Conservation (phyloP, 2,329 filamentous ascomycete genomes). For the Calycina herbarum region DNA sequence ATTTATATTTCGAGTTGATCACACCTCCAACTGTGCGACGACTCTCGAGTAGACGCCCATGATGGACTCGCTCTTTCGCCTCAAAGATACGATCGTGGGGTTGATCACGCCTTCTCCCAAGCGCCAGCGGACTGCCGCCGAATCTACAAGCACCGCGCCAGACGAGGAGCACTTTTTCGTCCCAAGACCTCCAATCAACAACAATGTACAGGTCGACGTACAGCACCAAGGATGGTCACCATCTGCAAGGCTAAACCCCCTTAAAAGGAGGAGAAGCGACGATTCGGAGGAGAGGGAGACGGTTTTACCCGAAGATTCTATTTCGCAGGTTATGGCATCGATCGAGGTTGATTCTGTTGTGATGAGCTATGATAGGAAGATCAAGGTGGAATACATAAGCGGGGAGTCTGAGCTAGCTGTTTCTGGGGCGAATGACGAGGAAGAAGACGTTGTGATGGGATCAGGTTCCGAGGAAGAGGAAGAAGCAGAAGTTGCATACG, state of each 20-base stretch:
- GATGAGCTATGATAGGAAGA: background rate
- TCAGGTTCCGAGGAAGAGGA: slow-evolving; percentile 11
- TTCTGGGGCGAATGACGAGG: background rate
- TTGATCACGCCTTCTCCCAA: slow-evolving; percentile 38
- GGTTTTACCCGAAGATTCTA: slow-evolving; percentile 26
- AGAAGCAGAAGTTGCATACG: slow-evolving; percentile 11
- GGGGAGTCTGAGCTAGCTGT: background rate
- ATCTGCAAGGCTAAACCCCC: slow-evolving; percentile 23
- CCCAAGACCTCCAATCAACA: slow-evolving; percentile 23
- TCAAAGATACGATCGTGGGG: slow-evolving; percentile 33
- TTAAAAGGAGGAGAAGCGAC: slow-evolving; percentile 32
- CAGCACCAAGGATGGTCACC: slow-evolving; percentile 24
- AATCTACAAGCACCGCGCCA: slow-evolving; percentile 18
- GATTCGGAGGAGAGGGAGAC: slow-evolving; percentile 19
- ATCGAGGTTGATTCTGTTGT: slow-evolving; percentile 10
- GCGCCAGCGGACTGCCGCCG: slow-evolving; percentile 35
- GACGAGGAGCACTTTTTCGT: slow-evolving; percentile 20
- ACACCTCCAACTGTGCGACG: background rate
- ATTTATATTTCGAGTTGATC: background rate
- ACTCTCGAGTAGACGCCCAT: background rate
- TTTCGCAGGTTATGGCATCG: slow-evolving; percentile 24
- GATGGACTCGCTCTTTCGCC: slow-evolving; percentile 33
- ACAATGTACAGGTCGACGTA: slow-evolving; percentile 21
- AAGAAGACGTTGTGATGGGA: slow-evolving; percentile 5
- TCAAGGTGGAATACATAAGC: background rate